Evolutionary conservation across 2,329 filamentous ascomycete species (phyloP), one percentile per base, ranked within the genome.

Genomic region (Hypoxylon rubiginosum): DNA sequence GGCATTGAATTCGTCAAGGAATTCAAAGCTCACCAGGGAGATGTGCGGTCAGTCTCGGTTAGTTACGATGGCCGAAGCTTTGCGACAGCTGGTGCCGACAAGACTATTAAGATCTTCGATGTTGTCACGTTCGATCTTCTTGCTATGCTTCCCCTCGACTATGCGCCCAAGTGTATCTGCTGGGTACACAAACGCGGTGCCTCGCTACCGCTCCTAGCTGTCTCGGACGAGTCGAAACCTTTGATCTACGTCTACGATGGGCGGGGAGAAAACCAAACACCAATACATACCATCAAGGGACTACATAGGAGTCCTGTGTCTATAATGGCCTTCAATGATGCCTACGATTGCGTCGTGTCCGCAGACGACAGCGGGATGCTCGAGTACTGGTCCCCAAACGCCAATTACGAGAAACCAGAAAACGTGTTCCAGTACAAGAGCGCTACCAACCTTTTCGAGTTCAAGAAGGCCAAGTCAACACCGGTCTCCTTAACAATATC

Each of bases 1-100:
- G 93, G 93, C 0, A 92, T 99, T 63, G 97, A 99, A 81, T 99
- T 99, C 76, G 95, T 98, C 57, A 99, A 99, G 81, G 94, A 99
- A 81, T 99, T 97, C 82, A 91, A 90, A 76, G 94, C 96, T 7
- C 97, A 99, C 80, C 85, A 87, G 62, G 92, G 93, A 55, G 93
- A 97, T 76, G 93, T 98, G 75, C 89, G 85, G 66, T 91, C 91
- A 28, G 92, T 96, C 48, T 96, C 90, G 39, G 91, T 92, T 68
- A 98, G 95, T 80, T 87, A 90, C 43, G 96, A 99, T 79, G 96
- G 96, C 0, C 88, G 94, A 74, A 97, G 92, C 79, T 99, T 97
- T 83, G 97, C 95, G 55, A 97, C 94, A 6, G 92, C 91, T 5
- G 96, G 96, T 36, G 82, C 77, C 43, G 93, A 97, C 80, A 88